These are phyloP conservation scores for Dittrichia graveolens DNA, from an alignment of 129 eudicot genomes.

Conservation along the genomic window DNA sequence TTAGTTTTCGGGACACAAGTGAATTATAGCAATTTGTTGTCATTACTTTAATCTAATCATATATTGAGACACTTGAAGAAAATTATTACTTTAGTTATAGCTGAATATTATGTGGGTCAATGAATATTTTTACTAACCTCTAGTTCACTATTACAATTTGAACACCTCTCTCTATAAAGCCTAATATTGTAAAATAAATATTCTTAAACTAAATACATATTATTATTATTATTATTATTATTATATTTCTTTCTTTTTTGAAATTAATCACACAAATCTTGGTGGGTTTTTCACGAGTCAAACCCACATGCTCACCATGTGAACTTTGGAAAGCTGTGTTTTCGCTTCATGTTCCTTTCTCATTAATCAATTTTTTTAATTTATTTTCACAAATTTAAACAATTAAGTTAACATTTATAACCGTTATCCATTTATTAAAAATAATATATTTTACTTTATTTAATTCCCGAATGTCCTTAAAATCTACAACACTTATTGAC, in stretches of 20 bases:
- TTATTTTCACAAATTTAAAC: neutral
- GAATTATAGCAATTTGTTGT: no score
- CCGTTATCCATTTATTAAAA: slow-evolving; percentile 31
- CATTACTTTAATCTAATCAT: no score
- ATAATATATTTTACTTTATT: neutral
- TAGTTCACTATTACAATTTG: no score
- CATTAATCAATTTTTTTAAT: slow-evolving; percentile 9
- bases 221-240: neutral
- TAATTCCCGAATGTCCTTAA: slow-evolving; percentile 31
- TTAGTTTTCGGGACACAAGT: no score
- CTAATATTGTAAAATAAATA: no score
- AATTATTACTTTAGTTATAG: no score
- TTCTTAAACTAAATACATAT: neutral
- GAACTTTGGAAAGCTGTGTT: slow-evolving; percentile 27
- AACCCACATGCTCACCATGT: slow-evolving; percentile 46
- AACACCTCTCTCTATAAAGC: no score
- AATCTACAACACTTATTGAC: slow-evolving; percentile 35
- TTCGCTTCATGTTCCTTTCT: slow-evolving; percentile 39
- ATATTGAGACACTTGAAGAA: no score
- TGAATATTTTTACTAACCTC: no score
- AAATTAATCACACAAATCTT: slow-evolving; percentile 23
- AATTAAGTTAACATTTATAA: slow-evolving; percentile 1
- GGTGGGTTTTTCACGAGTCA: slow-evolving; percentile 39
- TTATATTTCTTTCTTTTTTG: neutral
- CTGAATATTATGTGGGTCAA: no score